phyloP scores from a whole-genome alignment of 208 protist genomes.

The Leishmania major region DNA sequence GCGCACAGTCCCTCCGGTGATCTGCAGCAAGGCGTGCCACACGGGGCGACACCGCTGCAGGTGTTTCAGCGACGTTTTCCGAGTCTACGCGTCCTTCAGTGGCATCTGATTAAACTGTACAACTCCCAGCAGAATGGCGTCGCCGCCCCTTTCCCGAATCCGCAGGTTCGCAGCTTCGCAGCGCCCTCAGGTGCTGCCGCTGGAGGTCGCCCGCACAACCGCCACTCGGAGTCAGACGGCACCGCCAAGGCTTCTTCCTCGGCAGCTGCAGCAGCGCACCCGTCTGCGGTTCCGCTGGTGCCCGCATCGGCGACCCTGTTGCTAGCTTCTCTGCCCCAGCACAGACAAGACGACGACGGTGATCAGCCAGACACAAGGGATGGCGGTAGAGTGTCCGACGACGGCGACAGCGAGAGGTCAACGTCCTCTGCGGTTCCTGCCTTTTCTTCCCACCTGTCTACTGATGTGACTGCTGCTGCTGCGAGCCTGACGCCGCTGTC shows the following conservation, averaged over 20 bases:
- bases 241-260: not conserved
- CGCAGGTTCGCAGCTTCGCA: slow-evolving; percentile 11
- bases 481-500: slow-evolving; percentile 4
- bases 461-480: not conserved
- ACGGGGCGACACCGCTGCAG: slow-evolving; percentile 14
- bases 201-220: not conserved
- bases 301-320: not conserved
- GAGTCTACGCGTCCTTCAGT: slow-evolving; percentile 32
- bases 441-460: slow-evolving; percentile 5
- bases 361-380: not conserved
- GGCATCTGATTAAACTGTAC: slow-evolving; percentile 29
- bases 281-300: not conserved
- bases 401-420: not conserved
- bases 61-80: slow-evolving; percentile 28
- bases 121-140: slow-evolving; percentile 26
- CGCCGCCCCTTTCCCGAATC: slow-evolving; percentile 23
- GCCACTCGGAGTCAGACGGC: slow-evolving; percentile 1
- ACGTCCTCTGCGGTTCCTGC: not conserved
- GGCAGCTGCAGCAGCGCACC: not conserved
- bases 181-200: not conserved
- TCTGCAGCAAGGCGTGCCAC: not conserved
- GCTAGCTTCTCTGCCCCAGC: slow-evolving; percentile 4
- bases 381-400: not conserved
- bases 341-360: not conserved
- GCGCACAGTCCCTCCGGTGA: not conserved